Evolutionary conservation across 352 stramenopile genomes (phyloP).

Genomic region (Globisporangium iwayamae): DNA sequence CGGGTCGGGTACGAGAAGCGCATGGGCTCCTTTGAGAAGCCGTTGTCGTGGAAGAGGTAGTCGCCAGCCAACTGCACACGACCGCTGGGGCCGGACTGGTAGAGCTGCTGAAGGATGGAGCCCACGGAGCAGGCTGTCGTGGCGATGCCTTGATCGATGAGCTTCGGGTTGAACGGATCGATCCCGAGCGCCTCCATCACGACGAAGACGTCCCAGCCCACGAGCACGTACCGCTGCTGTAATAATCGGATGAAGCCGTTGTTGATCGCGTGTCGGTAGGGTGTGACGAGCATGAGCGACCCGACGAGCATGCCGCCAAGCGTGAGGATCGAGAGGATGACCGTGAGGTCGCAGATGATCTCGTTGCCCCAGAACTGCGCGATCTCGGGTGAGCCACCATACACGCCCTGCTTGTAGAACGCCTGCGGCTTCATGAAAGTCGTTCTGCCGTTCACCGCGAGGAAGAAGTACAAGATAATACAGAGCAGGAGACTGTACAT

Average conservation of each 20-base stretch:
- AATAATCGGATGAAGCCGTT: not conserved
- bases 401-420: conserved; percentile 28
- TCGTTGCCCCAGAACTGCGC: conserved; percentile 48
- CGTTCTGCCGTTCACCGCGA: not conserved
- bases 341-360: conserved; percentile 48
- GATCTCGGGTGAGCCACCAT: conserved; percentile 30
- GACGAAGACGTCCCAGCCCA: conserved; percentile 14
- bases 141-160: conserved; percentile 19
- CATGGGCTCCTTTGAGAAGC: not conserved
- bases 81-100: conserved; percentile 38
- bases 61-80: not conserved
- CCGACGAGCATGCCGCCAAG: not conserved
- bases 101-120: conserved; percentile 43
- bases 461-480: not conserved
- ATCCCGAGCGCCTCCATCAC: conserved; percentile 39
- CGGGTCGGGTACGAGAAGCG: not conserved
- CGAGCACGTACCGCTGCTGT: conserved; percentile 1
- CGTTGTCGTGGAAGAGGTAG: conserved; percentile 3
- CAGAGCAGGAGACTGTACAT: conserved; percentile 14
- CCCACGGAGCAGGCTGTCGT: conserved; percentile 32
- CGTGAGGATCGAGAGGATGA: conserved; percentile 26
- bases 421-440: not conserved
- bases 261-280: not conserved
- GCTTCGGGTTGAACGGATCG: conserved; percentile 31
- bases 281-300: not conserved